Base-by-base conservation (phyloP, 371 early-diverging fungal genomes). In the Apophysomyces variabilis region DNA sequence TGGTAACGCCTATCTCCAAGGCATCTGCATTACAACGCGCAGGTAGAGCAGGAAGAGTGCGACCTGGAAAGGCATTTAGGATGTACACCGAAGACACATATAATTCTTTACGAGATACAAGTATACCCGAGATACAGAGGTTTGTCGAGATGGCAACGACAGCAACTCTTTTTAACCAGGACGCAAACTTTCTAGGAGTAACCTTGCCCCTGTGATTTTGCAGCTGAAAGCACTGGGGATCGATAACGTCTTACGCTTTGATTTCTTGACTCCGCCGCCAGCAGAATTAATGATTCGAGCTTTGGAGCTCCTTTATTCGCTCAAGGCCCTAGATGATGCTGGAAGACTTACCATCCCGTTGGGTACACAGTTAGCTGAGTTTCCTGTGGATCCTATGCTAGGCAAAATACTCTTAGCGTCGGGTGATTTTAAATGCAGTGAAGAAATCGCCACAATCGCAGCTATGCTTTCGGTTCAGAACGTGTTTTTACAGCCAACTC, bases 391-490 rank as follows among this genome's bases (percentile, higher is more conserved):
- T 65, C 93, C 94, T 8, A 74, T 89, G 71, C 73, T 93, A 0
- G 93, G 89, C 14, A 89, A 90, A 46, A 89, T 91, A 66, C 68
- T 93, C 7, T 63, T 93, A 9, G 86, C 90, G 14, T 88, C 91
- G 1, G 79, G 78, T 14, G 80, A 76, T 4, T 91, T 89, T 69
- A 78, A 82, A 43, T 95, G 95, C 68, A 81, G 84, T 13, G 88
- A 92, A 61, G 95, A 95, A 61, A 89, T 92, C 41, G 75, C 93
- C 6, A 89, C 94, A 0, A 91, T 95, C 62, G 91, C 91, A 3
- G 94, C 95, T 5, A 91, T 94, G 89, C 65, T 92, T 7, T 89
- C 91, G 16, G 93, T 93, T 0, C 91, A 94, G 79, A 88, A 88
- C 61, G 80, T 91, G 0, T 94, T 89, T 79, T 63, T 90, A 0